These are phyloP conservation scores for Talinum fruticosum DNA, from an alignment of 148 eudicot genomes.

Conservation along the genomic window DNA sequence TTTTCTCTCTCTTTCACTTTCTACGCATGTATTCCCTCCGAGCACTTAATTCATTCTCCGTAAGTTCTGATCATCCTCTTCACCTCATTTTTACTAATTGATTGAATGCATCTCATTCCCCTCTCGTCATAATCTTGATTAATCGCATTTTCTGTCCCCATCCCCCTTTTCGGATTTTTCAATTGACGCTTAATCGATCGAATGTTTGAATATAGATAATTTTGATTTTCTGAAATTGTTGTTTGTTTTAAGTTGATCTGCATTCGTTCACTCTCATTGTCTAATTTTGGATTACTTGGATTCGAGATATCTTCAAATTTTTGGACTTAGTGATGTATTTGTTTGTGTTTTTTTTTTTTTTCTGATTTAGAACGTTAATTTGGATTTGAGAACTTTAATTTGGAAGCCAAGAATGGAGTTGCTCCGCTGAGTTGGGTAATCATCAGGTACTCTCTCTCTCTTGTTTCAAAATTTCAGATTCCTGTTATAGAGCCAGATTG, in stretches of 20 bases:
- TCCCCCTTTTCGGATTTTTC: background rate
- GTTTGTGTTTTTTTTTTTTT: too few species aligned
- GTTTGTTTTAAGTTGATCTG: too few species aligned
- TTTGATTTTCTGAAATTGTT: background rate
- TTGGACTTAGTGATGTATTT: too few species aligned
- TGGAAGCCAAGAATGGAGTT: too few species aligned
- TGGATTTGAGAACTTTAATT: too few species aligned
- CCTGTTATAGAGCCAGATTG: too few species aligned
- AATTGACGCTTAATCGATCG: background rate
- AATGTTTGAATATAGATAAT: background rate
- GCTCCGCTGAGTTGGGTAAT: too few species aligned
- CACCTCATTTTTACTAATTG: background rate
- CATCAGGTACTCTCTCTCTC: too few species aligned
- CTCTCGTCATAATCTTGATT: background rate
- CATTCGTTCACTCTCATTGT: too few species aligned
- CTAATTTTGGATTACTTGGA: background rate
- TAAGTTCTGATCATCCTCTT: conserved; percentile 5
- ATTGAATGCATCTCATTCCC: background rate
- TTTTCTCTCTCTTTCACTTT: background rate
- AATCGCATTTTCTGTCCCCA: background rate
- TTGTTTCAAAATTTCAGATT: too few species aligned
- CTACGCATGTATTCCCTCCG: background rate
- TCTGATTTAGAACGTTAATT: too few species aligned
- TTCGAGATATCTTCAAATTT: too few species aligned
- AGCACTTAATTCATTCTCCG: background rate